phyloP scores from a whole-genome alignment of 2,329 filamentous ascomycete species.

The Apiospora phragmitis region DNA sequence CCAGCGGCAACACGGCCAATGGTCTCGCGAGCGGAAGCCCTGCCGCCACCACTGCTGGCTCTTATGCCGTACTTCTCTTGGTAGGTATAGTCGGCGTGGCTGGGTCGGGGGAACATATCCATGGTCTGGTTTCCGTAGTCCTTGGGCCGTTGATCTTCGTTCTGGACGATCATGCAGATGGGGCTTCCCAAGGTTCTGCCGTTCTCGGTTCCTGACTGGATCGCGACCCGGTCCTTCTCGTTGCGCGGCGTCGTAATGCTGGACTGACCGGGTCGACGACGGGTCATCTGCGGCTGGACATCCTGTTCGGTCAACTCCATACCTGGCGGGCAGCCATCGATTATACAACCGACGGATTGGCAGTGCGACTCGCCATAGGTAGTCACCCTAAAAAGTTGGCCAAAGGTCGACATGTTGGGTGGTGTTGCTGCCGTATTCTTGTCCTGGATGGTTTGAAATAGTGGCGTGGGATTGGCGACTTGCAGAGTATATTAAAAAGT shows the following conservation, averaged over 20 bases:
- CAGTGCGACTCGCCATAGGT: constrained; percentile 91
- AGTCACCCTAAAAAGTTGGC: constrained; percentile 77
- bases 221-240: constrained; percentile 88
- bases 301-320: constrained; percentile 82
- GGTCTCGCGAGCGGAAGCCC: constrained; percentile 91
- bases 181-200: constrained; percentile 89
- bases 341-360: constrained; percentile 89
- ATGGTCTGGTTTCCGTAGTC: constrained; percentile 92
- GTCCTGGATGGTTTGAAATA: neutral
- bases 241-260: constrained; percentile 88
- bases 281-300: constrained; percentile 93
- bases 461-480: neutral
- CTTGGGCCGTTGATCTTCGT: constrained; percentile 89
- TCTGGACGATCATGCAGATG: constrained; percentile 82
- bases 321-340: constrained; percentile 88
- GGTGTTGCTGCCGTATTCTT: neutral
- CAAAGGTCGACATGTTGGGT: constrained; percentile 80
- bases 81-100: constrained; percentile 96
- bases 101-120: constrained; percentile 86
- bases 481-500: no score
- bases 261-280: constrained; percentile 85
- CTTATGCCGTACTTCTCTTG: constrained; percentile 96
- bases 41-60: constrained; percentile 84
- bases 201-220: constrained; percentile 90
- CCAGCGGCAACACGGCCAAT: constrained; percentile 91